Evolutionary conservation across 2,329 filamentous ascomycete genomes (phyloP).

Genomic region (Allantophomopsis lycopodina): DNA sequence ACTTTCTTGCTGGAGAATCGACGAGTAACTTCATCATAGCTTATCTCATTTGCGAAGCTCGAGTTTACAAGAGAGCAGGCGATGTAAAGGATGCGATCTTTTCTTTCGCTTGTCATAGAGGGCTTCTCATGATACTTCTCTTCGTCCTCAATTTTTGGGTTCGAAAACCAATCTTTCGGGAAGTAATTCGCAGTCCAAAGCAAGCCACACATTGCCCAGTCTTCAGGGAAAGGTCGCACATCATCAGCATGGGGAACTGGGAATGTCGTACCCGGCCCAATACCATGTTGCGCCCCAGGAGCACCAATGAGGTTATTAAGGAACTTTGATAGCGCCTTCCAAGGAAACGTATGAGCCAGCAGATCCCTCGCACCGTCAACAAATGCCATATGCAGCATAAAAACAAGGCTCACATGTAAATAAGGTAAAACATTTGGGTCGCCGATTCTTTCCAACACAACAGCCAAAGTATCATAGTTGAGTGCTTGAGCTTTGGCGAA

Average conservation of each 20-base stretch:
- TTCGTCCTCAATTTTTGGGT: slow-evolving; percentile 13
- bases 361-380: slow-evolving; percentile 8
- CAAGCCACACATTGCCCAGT: slow-evolving; percentile 15
- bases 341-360: slow-evolving; percentile 11
- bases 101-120: slow-evolving; percentile 9
- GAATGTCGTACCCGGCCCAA: slow-evolving; percentile 8
- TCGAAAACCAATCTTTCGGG: slow-evolving; percentile 11
- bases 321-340: slow-evolving; percentile 8
- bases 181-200: slow-evolving; percentile 13
- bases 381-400: slow-evolving; percentile 10
- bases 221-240: slow-evolving; percentile 13
- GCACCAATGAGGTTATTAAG: slow-evolving; percentile 11
- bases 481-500: slow-evolving; percentile 11
- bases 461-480: slow-evolving; percentile 8
- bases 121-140: slow-evolving; percentile 10
- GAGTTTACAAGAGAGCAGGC: slow-evolving; percentile 1
- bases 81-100: slow-evolving; percentile 12
- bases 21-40: too few species aligned
- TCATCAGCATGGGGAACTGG: slow-evolving; percentile 12
- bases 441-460: slow-evolving; percentile 11
- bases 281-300: slow-evolving; percentile 1
- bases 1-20: too few species aligned
- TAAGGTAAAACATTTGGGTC: slow-evolving; percentile 16
- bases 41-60: too few species aligned
- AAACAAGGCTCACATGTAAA: slow-evolving; percentile 14